Evolutionary conservation across 805 yeast species (phyloP), one percentile per base, ranked within the genome.

Genomic region (Saccharomycopsis guyanensis): DNA sequence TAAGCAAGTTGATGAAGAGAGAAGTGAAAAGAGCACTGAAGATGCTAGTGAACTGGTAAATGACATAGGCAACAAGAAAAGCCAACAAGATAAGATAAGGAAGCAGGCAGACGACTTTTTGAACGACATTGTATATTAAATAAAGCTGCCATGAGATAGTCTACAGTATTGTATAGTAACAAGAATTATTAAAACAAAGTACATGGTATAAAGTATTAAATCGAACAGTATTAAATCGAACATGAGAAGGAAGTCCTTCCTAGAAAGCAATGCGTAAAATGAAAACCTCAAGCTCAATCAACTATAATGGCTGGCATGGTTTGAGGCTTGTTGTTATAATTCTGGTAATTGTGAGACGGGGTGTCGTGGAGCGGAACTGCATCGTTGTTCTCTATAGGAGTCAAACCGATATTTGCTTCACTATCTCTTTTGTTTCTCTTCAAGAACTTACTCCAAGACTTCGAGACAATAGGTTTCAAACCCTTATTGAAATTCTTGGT

Each of bases 401-500:
- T 37, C 15, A 35, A 38, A 20, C 20, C 33, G 12, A n/a, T 13
- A 18, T 13, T 20, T 13, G n/a, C 10, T 7, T 39, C 35, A 25
- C 19, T n/a, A 8, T 39, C 34, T 12, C 15, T 5, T 10, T 23
- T 25, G 18, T 19, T 20, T 19, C 20, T 25, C 10, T 7, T 20
- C 4, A 37, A 29, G 12, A 34, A 8, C 10, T 20, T 13, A 7
- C 12, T 29, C 50, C 50, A 46, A 23, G 35, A 12, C 25, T 36
- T 46, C 7, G 44, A 32, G 10, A 51, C 49, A 8, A 41, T 24
- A 2, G 49, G 50, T 38, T 50, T 52, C 42, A 52, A 44, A 15
- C 55, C 55, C 16, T 47, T 50, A 18, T 45, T 40, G 33, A 47
- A 52, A 33, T 50, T 50, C 13, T 33, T 15, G 4, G 37, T 42